phyloP scores from a whole-genome alignment of 805 yeast species.

The Ogataea henricii region DNA sequence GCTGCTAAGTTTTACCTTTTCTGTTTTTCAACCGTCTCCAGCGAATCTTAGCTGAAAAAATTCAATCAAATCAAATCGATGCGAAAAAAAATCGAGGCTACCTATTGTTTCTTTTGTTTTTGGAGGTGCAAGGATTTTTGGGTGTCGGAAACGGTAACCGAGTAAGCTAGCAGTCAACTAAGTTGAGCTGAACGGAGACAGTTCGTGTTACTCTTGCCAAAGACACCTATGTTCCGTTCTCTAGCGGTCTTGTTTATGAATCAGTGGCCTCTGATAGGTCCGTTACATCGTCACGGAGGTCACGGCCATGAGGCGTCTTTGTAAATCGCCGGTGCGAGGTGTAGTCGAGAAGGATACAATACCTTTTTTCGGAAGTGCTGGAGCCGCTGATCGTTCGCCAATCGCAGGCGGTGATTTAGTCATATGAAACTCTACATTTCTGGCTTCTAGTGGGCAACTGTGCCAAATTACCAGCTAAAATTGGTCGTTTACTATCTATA shows the following conservation, averaged over 20 bases:
- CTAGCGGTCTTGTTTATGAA: background rate
- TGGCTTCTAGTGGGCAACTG: too few relatives aligned
- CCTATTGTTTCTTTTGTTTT: background rate
- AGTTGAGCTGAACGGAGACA: too few relatives aligned
- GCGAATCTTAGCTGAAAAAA: slow-evolving; percentile 8
- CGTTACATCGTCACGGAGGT: background rate
- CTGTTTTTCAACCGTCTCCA: slow-evolving; percentile 7
- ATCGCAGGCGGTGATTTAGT: background rate
- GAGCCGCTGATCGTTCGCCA: slow-evolving; percentile 1
- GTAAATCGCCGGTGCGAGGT: slow-evolving; percentile 2
- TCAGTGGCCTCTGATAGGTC: background rate
- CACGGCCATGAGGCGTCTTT: background rate
- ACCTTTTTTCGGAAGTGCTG: slow-evolving; percentile 1
- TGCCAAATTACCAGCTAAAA: too few relatives aligned
- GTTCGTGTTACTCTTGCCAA: too few relatives aligned
- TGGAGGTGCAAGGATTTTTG: slow-evolving; percentile 5
- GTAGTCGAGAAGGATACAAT: background rate
- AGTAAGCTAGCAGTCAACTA: too few relatives aligned
- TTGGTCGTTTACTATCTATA: too few relatives aligned
- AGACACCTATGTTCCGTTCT: too few relatives aligned
- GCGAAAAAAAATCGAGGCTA: slow-evolving; percentile 1
- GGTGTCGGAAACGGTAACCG: background rate
- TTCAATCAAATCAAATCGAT: slow-evolving; percentile 9
- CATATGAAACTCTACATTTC: too few relatives aligned
- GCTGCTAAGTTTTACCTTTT: slow-evolving; percentile 6